Evolutionary conservation across 345 rosid genomes (phyloP).

Genomic region (Rhizophora mangle): DNA sequence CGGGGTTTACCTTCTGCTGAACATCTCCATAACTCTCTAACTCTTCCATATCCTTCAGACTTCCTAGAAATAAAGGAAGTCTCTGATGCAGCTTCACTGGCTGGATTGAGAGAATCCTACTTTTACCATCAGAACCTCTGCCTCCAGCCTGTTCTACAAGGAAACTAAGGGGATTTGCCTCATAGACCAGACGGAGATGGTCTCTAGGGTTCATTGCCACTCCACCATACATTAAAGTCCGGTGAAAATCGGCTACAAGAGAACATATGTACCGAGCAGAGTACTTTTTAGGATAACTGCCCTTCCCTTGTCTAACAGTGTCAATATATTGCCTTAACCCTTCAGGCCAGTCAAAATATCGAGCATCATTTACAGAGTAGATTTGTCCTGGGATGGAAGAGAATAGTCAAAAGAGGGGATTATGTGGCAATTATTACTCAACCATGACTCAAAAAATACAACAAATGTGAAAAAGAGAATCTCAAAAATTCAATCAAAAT

Average conservation of each 20-base stretch:
- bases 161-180: constrained; percentile 88
- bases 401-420: constrained; percentile 6
- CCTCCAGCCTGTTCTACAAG: constrained; percentile 91
- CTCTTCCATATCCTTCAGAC: constrained; percentile 72
- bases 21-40: constrained; percentile 76
- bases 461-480: neutral
- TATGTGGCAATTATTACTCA: neutral
- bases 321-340: constrained; percentile 80
- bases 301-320: constrained; percentile 84
- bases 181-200: constrained; percentile 87
- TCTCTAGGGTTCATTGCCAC: constrained; percentile 93
- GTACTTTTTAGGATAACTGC: constrained; percentile 78
- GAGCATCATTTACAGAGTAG: constrained; percentile 87
- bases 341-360: constrained; percentile 94
- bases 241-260: constrained; percentile 86
- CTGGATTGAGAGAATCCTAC: constrained; percentile 72
- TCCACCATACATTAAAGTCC: constrained; percentile 86
- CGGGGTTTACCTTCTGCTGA: constrained; percentile 91
- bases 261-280: constrained; percentile 94
- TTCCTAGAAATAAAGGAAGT: constrained; percentile 82
- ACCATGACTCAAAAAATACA: neutral
- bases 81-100: constrained; percentile 88
- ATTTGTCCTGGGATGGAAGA: constrained; percentile 63
- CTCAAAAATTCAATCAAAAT: neutral
- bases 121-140: constrained; percentile 74